Evolutionary conservation across 352 stramenopile species (phyloP).

Genomic region (Halophytophthora batemanensis): DNA sequence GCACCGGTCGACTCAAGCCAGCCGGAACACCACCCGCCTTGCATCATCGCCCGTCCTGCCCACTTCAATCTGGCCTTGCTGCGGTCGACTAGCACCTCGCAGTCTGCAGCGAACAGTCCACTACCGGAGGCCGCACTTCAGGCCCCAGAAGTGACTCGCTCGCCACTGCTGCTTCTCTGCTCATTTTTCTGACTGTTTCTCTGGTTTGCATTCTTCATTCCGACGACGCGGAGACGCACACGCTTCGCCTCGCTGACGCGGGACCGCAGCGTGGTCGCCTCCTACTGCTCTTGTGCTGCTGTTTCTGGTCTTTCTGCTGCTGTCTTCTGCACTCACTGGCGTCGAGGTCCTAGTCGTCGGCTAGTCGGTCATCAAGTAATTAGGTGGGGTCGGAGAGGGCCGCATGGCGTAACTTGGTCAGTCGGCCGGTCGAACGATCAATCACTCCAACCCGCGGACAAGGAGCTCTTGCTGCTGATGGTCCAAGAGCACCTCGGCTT

Average conservation of each 20-base stretch:
- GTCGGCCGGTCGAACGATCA: conserved; percentile 23
- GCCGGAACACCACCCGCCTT: too few relatives aligned
- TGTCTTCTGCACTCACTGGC: background rate
- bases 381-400: conserved; percentile 14
- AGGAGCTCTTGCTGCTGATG: conserved; percentile 36
- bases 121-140: too few relatives aligned
- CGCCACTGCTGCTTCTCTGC: conserved; percentile 1
- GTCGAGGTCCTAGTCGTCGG: too few relatives aligned
- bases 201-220: background rate
- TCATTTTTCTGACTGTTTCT: conserved; percentile 1
- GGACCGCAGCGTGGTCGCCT: background rate
- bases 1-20: too few relatives aligned
- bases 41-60: too few relatives aligned
- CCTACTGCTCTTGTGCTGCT: conserved; percentile 21
- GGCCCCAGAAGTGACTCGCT: too few relatives aligned
- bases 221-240: background rate
- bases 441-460: conserved; percentile 17
- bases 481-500: conserved; percentile 35
- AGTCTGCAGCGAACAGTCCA: too few relatives aligned
- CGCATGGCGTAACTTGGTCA: too few relatives aligned
- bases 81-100: too few relatives aligned
- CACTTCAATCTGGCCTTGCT: too few relatives aligned
- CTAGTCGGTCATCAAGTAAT: too few relatives aligned
- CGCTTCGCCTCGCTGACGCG: background rate
- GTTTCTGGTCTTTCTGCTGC: conserved; percentile 18